A percentile compares a stretch with the other conserved stretches of the same genome.
Evolutionary conservation across 495 filamentous ascomycete genomes (phyloP).

Genomic region (Annulohypoxylon nitens): DNA sequence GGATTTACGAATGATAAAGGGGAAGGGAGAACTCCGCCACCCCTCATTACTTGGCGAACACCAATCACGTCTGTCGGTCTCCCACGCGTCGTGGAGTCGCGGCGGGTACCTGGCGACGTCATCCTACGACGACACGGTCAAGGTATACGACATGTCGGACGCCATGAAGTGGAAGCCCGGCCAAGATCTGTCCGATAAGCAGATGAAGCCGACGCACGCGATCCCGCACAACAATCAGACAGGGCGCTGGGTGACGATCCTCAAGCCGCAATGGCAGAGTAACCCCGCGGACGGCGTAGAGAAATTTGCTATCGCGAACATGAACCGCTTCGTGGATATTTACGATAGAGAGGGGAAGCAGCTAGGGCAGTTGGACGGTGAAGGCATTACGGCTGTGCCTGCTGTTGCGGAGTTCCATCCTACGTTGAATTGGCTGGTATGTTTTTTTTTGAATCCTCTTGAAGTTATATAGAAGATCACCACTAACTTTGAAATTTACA

Average conservation of each 20-base stretch:
- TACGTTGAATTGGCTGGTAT: constrained; percentile 84
- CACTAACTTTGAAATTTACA: constrained; percentile 25
- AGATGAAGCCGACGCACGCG: constrained; percentile 75
- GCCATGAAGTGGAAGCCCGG: constrained; percentile 75
- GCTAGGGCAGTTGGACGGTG: constrained; percentile 87
- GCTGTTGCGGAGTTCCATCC: constrained; percentile 93
- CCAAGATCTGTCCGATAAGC: constrained; percentile 66
- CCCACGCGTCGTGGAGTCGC: constrained; percentile 87
- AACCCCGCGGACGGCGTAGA: constrained; percentile 81
- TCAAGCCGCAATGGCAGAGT: constrained; percentile 93
- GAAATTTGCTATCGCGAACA: constrained; percentile 93
- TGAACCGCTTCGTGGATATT: constrained; percentile 97
- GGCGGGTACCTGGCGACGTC: constrained; percentile 88
- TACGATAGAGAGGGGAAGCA: constrained; percentile 85
- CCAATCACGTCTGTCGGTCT: constrained; percentile 84
- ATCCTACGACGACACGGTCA: constrained; percentile 94
- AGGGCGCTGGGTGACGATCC: constrained; percentile 79
- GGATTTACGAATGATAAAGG: constrained; percentile 86
- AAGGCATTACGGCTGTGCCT: constrained; percentile 93
- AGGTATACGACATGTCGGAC: constrained; percentile 83
- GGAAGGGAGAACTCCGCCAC: constrained; percentile 61
- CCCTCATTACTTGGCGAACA: constrained; percentile 85
- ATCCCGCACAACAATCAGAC: constrained; percentile 97
- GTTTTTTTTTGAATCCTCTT: constrained; percentile 9
- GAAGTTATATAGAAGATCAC: neutral